Evolutionary conservation across 2,329 filamentous ascomycete genomes (phyloP), one percentile per base, ranked within the genome.

Genomic region (Fusarium sp.): DNA sequence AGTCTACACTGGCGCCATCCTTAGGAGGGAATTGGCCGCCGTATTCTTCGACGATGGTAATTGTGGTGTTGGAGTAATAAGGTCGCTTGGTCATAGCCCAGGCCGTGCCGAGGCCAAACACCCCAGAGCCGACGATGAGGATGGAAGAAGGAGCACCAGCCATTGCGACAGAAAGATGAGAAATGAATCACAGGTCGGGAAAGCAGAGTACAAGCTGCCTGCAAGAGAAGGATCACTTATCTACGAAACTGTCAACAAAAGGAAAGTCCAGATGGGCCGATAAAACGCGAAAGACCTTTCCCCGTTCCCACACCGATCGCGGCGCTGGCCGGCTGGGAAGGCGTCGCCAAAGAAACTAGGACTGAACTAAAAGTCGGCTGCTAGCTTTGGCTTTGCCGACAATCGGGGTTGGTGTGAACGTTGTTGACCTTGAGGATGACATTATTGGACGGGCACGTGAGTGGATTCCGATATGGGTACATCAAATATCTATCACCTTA

Each of bases 61-160:
- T 88, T 54, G 78, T 76, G 40, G 85, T 84, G 55, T 79, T 64
- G 65, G 82, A 73, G 80, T 89, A 88, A 65, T 77, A 81, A 37
- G 88, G 81, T 36, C 91, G 88, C 68, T 85, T 84, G 62, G 90
- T 83, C 46, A 97, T 86, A 15, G 92, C 85, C 69, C 90, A 88
- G 52, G 93, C 92, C 9, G 84, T 85, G 61, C 80, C 78, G 57
- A 86, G 84, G 68, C 88, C 88, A 70, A 90, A 90, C 65, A 88
- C 86, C 44, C 88, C 88, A n/a, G 87, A 87, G 57, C 91, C 91
- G 56, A 93, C 79, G 66, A 93, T 90, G 57, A 93, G 83, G 72
- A 92, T 84, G 20, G 85, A 86, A 45, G 78, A 76, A 16, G 83
- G 84, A 18, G 74, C 58, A 28, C 54, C 61, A 56, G 77, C 72